Conservation (phyloP, 73 alveolate genomes). For the Effrenium voratum region DNA sequence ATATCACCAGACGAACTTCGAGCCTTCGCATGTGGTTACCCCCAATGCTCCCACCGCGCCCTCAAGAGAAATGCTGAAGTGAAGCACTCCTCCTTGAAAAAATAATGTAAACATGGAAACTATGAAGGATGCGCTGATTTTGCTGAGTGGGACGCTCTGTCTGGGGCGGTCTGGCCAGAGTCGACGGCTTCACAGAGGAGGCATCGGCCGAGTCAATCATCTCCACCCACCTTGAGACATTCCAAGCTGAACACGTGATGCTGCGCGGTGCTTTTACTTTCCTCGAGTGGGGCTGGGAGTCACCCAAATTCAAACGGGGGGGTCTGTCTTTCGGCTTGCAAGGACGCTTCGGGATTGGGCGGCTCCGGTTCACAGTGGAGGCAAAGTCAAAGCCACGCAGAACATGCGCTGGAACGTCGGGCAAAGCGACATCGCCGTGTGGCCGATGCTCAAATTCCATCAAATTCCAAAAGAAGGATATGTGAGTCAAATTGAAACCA, state of each 20-base stretch:
- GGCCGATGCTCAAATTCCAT: no score
- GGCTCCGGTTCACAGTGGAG: no score
- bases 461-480: no score
- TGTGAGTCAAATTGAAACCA: no score
- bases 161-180: slow-evolving; percentile 46
- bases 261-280: no score
- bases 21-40: not conserved
- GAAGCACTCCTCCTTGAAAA: not conserved
- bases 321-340: no score
- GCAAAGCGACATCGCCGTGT: no score
- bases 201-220: slow-evolving; percentile 63
- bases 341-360: no score
- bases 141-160: not conserved
- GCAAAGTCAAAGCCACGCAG: no score
- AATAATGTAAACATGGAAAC: not conserved
- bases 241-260: not conserved
- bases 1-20: slow-evolving; percentile 58
- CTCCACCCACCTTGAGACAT: slow-evolving; percentile 51
- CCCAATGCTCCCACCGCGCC: not conserved
- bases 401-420: no score
- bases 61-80: not conserved
- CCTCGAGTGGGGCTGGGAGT: no score
- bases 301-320: no score
- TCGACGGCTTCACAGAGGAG: slow-evolving; percentile 42
- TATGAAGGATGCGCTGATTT: not conserved